Percentiles rank a stretch among this genome's conserved stretches.
Conservation (phyloP, 2,329 filamentous ascomycete species). For the Fusarium sp. region DNA sequence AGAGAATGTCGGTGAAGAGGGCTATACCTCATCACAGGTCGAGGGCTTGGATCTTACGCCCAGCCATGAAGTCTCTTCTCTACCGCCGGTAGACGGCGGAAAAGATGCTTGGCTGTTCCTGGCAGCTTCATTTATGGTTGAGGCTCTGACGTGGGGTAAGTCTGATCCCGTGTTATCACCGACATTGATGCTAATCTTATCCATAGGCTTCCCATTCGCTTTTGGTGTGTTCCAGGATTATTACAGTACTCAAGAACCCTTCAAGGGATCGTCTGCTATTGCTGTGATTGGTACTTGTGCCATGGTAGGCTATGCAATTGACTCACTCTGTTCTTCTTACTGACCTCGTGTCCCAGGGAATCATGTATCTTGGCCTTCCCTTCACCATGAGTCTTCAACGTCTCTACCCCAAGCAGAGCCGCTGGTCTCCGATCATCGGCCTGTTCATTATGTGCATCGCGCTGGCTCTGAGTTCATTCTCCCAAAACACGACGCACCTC, state of each 20-base stretch:
- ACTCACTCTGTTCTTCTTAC: accelerated
- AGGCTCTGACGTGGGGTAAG: conserved; percentile 56
- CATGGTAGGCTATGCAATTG: conserved; percentile 60
- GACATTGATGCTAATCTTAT: neutral
- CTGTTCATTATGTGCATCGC: conserved; percentile 68
- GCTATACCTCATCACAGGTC: neutral
- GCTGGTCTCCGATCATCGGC: conserved; percentile 61
- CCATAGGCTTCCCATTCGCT: conserved; percentile 74
- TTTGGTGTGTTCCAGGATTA: conserved; percentile 82
- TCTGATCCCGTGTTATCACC: accelerated
- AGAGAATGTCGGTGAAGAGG: conserved; percentile 7
- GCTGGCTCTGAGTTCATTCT: conserved; percentile 67
- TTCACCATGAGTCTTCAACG: conserved; percentile 21
- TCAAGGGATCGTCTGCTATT: conserved; percentile 68
- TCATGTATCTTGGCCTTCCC: conserved; percentile 67
- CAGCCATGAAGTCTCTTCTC: conserved; percentile 5
- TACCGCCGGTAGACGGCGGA: conserved; percentile 53
- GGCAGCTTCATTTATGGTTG: conserved; percentile 52
- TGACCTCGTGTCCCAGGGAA: conserved; percentile 54
- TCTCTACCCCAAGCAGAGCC: conserved; percentile 57
- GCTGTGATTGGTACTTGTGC: conserved; percentile 76
- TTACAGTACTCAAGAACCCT: conserved; percentile 73
- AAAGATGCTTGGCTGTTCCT: conserved; percentile 56
- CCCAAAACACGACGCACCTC: conserved; percentile 66
- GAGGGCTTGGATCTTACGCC: conserved; percentile 1